These are phyloP conservation scores for Penstemon barbatus DNA, from an alignment of 257 asterid species.

Conservation along the genomic window DNA sequence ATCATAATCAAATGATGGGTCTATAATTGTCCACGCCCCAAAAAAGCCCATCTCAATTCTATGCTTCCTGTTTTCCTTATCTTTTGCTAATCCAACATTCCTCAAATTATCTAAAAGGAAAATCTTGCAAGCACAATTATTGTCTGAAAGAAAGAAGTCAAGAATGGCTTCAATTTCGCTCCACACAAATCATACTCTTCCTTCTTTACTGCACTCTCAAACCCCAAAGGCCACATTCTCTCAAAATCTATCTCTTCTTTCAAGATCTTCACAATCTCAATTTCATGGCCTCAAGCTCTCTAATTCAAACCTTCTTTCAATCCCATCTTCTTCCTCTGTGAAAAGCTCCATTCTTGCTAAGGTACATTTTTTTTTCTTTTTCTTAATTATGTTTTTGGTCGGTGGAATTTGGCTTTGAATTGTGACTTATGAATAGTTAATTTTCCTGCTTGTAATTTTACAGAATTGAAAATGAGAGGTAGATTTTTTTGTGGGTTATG, in stretches of 20 bases:
- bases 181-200: conserved; percentile 48
- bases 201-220: conserved; percentile 51
- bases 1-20: conserved; percentile 29
- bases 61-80: conserved; percentile 29
- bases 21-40: conserved; percentile 56
- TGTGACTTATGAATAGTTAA: too few relatives aligned
- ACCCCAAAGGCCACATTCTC: conserved; percentile 48
- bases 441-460: too few relatives aligned
- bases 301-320: conserved; percentile 34
- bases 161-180: conserved; percentile 69
- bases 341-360: conserved; percentile 59
- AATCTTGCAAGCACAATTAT: background rate
- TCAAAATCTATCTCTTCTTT: conserved; percentile 36
- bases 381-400: background rate
- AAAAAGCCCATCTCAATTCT: conserved; percentile 24
- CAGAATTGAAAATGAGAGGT: too few relatives aligned
- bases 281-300: conserved; percentile 67
- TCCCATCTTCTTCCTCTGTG: conserved; percentile 42
- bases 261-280: conserved; percentile 66
- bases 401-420: background rate
- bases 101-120: background rate
- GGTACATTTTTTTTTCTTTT: conserved; percentile 49
- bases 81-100: conserved; percentile 20
- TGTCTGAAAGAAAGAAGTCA: background rate
- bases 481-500: too few relatives aligned